Conservation (phyloP, 2,329 filamentous ascomycete species). For the Phaeoacremonium minimum region DNA sequence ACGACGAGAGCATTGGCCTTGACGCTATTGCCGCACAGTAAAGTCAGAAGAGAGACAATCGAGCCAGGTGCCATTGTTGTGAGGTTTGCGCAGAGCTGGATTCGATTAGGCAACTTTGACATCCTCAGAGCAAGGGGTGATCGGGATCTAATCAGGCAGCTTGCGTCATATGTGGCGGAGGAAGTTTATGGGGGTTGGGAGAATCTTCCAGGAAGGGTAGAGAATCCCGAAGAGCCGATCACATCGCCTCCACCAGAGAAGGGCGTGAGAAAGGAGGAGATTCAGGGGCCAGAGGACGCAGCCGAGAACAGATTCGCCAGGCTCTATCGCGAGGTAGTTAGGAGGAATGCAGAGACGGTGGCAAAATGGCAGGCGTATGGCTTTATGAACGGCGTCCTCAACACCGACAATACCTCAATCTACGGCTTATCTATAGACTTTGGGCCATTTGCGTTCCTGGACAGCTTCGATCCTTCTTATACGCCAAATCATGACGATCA, state of each 20-base stretch:
- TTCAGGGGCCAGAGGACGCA: conserved; percentile 63
- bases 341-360: conserved; percentile 81
- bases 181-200: conserved; percentile 88
- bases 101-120: conserved; percentile 94
- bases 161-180: conserved; percentile 82
- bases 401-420: conserved; percentile 95
- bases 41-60: conserved; percentile 71
- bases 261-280: conserved; percentile 48
- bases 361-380: conserved; percentile 96
- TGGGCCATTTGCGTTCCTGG: conserved; percentile 95
- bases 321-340: conserved; percentile 81
- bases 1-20: conserved; percentile 83
- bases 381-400: conserved; percentile 98
- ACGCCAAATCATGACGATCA: conserved; percentile 97
- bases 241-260: conserved; percentile 39
- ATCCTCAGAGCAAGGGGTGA: conserved; percentile 81
- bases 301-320: conserved; percentile 84
- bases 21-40: conserved; percentile 67
- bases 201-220: conserved; percentile 61
- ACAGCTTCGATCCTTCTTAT: conserved; percentile 91
- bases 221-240: conserved; percentile 44
- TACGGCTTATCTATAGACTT: conserved; percentile 89
- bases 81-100: conserved; percentile 86
- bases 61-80: conserved; percentile 93
- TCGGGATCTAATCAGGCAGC: conserved; percentile 63